Percentiles rank a stretch among this genome's conserved stretches.
phyloP scores from a whole-genome alignment of 73 alveolate species.

The Paramecium sonneborni region DNA sequence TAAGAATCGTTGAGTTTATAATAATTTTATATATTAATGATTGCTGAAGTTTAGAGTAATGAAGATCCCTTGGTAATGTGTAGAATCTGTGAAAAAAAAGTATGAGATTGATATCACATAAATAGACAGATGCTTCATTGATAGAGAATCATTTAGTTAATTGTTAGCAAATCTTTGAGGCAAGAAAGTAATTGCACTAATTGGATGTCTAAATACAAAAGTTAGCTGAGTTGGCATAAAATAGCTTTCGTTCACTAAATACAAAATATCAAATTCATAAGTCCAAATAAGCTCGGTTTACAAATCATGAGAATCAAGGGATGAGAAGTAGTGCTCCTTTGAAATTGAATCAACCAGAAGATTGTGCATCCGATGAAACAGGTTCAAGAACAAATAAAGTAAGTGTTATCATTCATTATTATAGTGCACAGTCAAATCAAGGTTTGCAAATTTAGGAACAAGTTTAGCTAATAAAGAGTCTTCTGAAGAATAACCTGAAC shows the following conservation, averaged over 20 bases:
- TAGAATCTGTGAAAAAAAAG: not conserved
- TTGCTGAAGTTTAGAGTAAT: not conserved
- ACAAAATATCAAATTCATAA: slow-evolving; percentile 21
- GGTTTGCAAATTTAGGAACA: not conserved
- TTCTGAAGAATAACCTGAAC: not conserved
- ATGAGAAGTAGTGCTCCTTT: not conserved
- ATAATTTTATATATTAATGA: not conserved
- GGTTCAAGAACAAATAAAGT: slow-evolving; percentile 28
- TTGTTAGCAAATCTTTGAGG: slow-evolving; percentile 2
- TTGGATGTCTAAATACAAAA: not conserved
- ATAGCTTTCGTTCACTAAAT: not conserved
- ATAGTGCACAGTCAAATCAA: not conserved
- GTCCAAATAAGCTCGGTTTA: not conserved
- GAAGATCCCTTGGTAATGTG: slow-evolving; percentile 22
- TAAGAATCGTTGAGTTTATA: not conserved
- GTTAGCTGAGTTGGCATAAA: not conserved
- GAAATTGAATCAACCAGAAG: not conserved
- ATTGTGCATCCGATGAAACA: not conserved
- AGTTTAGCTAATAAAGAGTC: not conserved
- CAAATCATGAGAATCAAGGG: not conserved
- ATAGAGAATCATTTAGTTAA: not conserved
- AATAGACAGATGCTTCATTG: slow-evolving; percentile 20
- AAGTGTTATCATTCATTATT: not conserved
- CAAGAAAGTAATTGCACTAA: slow-evolving; percentile 3
- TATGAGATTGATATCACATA: not conserved